A percentile compares a stretch with the other conserved stretches of the same genome.
These are phyloP conservation scores for Coelastrella sp. DNA, from an alignment of 139 green algal species.

Conservation along the genomic window DNA sequence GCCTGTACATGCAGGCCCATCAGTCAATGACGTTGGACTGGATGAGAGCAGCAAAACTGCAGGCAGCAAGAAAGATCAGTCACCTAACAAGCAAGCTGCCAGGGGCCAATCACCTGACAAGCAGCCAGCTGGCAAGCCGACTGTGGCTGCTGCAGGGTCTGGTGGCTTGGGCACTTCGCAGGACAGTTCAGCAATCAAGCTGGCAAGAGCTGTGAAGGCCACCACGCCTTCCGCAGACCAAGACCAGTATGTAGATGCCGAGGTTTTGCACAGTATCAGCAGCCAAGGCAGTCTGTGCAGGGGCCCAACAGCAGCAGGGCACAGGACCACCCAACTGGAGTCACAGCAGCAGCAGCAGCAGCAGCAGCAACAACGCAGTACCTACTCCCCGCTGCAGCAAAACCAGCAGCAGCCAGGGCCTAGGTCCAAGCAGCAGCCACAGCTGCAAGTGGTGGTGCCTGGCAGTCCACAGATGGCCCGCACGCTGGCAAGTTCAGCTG, in stretches of 20 bases:
- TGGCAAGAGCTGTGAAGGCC: too few species aligned
- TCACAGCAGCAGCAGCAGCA: constrained; percentile 7
- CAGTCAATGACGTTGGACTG: constrained; percentile 22
- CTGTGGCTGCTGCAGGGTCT: neutral
- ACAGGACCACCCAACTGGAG: too few species aligned
- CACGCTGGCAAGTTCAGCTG: neutral
- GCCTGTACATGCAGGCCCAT: neutral
- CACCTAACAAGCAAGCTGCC: neutral
- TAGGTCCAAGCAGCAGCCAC: neutral
- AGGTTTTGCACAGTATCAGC: neutral
- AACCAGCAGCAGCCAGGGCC: neutral
- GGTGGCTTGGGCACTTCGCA: too few species aligned
- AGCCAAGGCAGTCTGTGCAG: constrained; percentile 26
- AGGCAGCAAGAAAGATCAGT: neutral
- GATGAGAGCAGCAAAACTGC: neutral
- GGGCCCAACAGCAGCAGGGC: too few species aligned
- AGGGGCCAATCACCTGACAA: constrained; percentile 10
- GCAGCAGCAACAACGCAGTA: neutral
- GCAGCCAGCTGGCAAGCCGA: neutral
- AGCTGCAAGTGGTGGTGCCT: too few species aligned
- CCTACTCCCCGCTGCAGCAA: neutral
- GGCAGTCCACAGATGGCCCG: neutral
- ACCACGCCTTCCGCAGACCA: neutral
- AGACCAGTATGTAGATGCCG: neutral
- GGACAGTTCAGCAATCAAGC: too few species aligned